Percentiles rank a stretch among this genome's conserved stretches.
Evolutionary conservation across 345 rosid genomes (phyloP).

Genomic region (Raphanus raphanistrum): DNA sequence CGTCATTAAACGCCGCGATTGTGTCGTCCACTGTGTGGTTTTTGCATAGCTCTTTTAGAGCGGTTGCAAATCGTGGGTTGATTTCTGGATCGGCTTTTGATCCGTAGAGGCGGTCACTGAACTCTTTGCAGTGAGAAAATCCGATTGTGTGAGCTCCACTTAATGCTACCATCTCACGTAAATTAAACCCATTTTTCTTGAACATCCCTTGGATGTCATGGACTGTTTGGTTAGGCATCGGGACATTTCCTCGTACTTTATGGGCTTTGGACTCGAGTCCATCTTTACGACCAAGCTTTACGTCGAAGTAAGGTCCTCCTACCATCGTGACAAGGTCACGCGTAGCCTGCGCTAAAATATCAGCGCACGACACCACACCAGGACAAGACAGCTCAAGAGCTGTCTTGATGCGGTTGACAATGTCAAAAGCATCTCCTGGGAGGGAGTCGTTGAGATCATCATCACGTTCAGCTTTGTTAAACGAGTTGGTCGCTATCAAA

Average conservation of each 20-base stretch:
- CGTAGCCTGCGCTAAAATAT: conserved; percentile 50
- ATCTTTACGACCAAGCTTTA: conserved; percentile 58
- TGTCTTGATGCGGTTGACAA: conserved; percentile 46
- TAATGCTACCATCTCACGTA: conserved; percentile 54
- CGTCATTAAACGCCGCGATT: conserved; percentile 59
- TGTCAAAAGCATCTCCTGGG: conserved; percentile 61
- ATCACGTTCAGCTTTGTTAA: conserved; percentile 59
- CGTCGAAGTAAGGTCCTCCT: conserved; percentile 56
- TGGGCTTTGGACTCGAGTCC: conserved; percentile 48
- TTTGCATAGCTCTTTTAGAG: conserved; percentile 40
- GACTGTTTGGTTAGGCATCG: conserved; percentile 43
- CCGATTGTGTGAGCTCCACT: conserved; percentile 70
- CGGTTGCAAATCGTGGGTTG: conserved; percentile 46
- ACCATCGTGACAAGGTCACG: conserved; percentile 63
- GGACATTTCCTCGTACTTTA: conserved; percentile 40
- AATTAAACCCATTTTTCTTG: conserved; percentile 41
- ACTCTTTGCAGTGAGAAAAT: conserved; percentile 59
- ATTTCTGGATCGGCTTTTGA: conserved; percentile 39
- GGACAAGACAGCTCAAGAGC: conserved; percentile 60
- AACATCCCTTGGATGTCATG: conserved; percentile 41
- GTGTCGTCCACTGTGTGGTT: conserved; percentile 39
- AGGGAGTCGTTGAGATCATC: conserved; percentile 49
- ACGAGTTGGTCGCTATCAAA: conserved; percentile 48
- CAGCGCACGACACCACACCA: conserved; percentile 56
- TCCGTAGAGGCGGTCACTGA: conserved; percentile 40